These are phyloP conservation scores for Aquilaria yunnanensis DNA, from an alignment of 345 rosid species.

Conservation along the genomic window DNA sequence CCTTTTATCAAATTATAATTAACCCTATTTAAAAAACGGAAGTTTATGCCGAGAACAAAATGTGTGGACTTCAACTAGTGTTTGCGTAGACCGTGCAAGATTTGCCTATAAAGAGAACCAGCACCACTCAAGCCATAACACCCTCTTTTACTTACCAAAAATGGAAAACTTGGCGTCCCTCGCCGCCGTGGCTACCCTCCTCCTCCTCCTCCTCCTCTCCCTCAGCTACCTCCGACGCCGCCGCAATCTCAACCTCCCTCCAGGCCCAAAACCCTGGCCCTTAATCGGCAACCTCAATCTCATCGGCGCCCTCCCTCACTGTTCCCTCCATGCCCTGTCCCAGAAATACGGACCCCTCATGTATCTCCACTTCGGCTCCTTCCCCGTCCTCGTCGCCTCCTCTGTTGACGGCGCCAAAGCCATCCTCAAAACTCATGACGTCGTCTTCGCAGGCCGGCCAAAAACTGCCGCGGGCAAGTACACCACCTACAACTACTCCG, in stretches of 20 bases:
- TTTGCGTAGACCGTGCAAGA: too few species aligned
- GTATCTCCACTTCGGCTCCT: slow-evolving; percentile 53
- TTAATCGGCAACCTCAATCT: slow-evolving; percentile 64
- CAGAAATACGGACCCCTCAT: slow-evolving; percentile 52
- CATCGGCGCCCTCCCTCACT: slow-evolving; percentile 59
- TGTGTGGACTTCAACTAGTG: too few species aligned
- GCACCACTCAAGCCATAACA: background rate
- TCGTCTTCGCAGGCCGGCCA: slow-evolving; percentile 38
- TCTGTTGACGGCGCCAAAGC: slow-evolving; percentile 49
- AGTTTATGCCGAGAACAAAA: too few species aligned
- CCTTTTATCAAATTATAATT: too few species aligned
- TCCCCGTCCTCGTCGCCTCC: slow-evolving; percentile 42
- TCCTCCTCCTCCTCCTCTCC: slow-evolving; percentile 37
- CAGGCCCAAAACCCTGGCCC: slow-evolving; percentile 68
- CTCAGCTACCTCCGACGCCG: slow-evolving; percentile 25
- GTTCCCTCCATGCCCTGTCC: slow-evolving; percentile 47
- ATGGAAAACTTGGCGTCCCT: slow-evolving; percentile 26
- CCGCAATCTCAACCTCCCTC: slow-evolving; percentile 36
- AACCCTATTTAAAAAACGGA: too few species aligned
- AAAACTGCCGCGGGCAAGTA: slow-evolving; percentile 52
- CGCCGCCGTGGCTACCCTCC: slow-evolving; percentile 25
- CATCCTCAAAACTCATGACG: slow-evolving; percentile 51
- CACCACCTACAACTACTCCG: slow-evolving; percentile 57
- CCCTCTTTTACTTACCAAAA: background rate
- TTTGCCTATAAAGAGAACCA: background rate